Evolutionary conservation across 1,139 yeast species (phyloP), one percentile per base, ranked within the genome.

Genomic region (Magnusiomyces sp.): DNA sequence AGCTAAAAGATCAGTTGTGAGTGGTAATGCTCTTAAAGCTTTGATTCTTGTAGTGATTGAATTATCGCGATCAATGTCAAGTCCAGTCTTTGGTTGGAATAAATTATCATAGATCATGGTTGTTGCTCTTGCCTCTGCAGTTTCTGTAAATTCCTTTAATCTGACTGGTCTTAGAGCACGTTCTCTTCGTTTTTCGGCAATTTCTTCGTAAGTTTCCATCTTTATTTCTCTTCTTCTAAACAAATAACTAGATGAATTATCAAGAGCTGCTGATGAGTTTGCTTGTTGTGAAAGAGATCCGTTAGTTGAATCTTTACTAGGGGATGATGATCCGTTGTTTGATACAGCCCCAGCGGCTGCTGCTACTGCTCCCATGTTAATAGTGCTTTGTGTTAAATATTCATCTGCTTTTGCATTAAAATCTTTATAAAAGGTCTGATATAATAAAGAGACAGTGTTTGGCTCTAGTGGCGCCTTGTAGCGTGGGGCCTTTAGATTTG

Each of bases 401-500:
- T 56, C 60, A 50, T 60, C 64, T 50, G 57, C 62, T 42, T 59
- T 61, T 5, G 51, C 44, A 49, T 66, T 60, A 50, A 72, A 71
- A 20, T 64, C 63, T 20, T 52, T 51, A 57, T 79, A 80, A 56
- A 80, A 80, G 32, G 68, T 69, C 56, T 79, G 83, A 56, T 79
- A 80, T 36, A 80, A 59, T 23, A 69, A 66, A 0, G 81, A 69
- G 37, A 80, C 67, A 54, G 79, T 81, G 42, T 70, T 67, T 13
- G 77, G 73, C 2, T 74, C 71, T 50, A 80, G 62, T 0, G 85
- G 84, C 45, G 71, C 71, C 33, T 70, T 64, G 56, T 79, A 79
- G 55, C 73, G 72, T 2, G 85, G 85, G 55, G 75, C 78, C 56
- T 74, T 76, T 38, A 80, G 64, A 48, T 75, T 79, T 44, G 65